Conservation (phyloP, 2,329 filamentous ascomycete species). For the Decorospora gaudefroyi region DNA sequence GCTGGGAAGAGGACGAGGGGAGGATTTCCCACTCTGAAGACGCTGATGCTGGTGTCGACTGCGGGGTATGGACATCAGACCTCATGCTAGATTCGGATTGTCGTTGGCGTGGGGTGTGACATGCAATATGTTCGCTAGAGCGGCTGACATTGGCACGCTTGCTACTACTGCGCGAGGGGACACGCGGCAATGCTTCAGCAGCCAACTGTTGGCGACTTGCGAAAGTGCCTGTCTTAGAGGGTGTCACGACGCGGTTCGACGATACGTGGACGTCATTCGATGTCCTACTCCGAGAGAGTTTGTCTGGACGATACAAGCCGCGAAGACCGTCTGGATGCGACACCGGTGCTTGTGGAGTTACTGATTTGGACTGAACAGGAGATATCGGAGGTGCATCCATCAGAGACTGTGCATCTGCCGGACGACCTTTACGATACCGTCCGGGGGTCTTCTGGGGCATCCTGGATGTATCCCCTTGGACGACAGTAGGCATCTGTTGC, state of each 20-base stretch:
- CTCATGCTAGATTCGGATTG: slow-evolving; percentile 14
- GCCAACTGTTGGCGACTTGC: slow-evolving; percentile 14
- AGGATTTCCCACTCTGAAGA: slow-evolving; percentile 24
- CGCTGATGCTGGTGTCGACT: slow-evolving; percentile 5
- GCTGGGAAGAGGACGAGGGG: slow-evolving; percentile 13
- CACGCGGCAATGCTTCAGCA: slow-evolving; percentile 15
- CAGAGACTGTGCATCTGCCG: slow-evolving; percentile 13
- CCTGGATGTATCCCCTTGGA: slow-evolving; percentile 13
- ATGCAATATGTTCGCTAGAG: slow-evolving; percentile 20
- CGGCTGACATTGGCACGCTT: slow-evolving; percentile 20
- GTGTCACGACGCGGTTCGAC: slow-evolving; percentile 19
- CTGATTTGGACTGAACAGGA: slow-evolving; percentile 11
- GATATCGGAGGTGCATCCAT: slow-evolving; percentile 19
- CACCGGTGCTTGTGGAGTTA: slow-evolving; percentile 21
- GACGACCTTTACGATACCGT: slow-evolving; percentile 8
- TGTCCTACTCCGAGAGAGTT: slow-evolving; percentile 9
- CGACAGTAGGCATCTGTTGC: slow-evolving; percentile 12
- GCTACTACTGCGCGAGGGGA: slow-evolving; percentile 23
- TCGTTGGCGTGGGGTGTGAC: slow-evolving; percentile 17
- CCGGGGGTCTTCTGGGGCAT: slow-evolving; percentile 14
- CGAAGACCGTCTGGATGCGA: slow-evolving; percentile 28
- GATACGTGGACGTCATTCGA: slow-evolving; percentile 20
- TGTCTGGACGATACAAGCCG: slow-evolving; percentile 23
- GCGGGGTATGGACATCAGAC: neutral
- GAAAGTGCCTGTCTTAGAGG: slow-evolving; percentile 8